Base-by-base conservation (phyloP, 2,329 filamentous ascomycete genomes). In the Aureobasidium leucospermi region DNA sequence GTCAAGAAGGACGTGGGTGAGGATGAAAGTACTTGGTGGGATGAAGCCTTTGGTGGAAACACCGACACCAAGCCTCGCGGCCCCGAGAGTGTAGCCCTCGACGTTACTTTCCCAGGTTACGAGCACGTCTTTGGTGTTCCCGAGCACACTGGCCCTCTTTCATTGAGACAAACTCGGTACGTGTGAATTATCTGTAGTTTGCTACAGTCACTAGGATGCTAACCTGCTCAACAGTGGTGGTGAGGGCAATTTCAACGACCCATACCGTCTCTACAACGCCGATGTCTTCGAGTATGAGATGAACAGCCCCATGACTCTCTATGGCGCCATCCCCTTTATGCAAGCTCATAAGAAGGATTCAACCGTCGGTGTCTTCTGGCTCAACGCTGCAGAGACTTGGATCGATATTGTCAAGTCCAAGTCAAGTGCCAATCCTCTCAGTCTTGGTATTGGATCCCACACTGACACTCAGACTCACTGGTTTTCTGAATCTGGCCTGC, bases 251-350 rank as follows among this genome's bases (percentile, higher is more conserved):
- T 90, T 94, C 73, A 79, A 82, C 9, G 90, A 99, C 63, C 94
- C 94, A 0, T 99, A 99, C 76, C 85, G 94, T 39, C 76, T 99
- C 73, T 96, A 96, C 78, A 99, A 99, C 73, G 83, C 90, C 34
- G 94, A 99, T 71, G 94, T 99, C 10, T 99, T 99, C 67, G 94
- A 99, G 76, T 99, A 99, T 73, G 87, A 96, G 67, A 82, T 96
- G 67, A 89, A 97, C 74, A 97, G 91, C 73, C 92, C 94, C 0
- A 99, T 99, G 94, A 97, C 94, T 0, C 81, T 99, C 1, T 99
- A 99, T 69, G 94, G 94, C n/a, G 80, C 91, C 7, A 97, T 99
- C 66, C 94, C 94, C 2, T 89, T 97, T 70, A 96, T 99, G 90
- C 94, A 97, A 74, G 94, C 94, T 16, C 93, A 99, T 70, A 88